Evolutionary conservation across 768 basidiomycete genomes (phyloP).

Genomic region (Kwoniella mangroviensis): DNA sequence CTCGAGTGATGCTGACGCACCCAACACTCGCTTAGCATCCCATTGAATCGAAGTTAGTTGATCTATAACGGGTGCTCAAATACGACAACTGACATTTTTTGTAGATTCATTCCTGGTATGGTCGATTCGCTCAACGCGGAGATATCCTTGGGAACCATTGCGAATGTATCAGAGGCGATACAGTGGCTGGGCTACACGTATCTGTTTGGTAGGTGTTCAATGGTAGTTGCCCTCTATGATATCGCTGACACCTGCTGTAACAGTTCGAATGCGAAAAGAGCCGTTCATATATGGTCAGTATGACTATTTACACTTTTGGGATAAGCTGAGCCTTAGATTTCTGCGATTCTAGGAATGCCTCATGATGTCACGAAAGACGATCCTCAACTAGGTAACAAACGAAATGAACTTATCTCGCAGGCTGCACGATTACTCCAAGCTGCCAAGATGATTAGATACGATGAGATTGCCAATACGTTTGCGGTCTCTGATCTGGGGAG

Average conservation of each 20-base stretch:
- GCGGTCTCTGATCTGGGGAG: conserved; percentile 87
- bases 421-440: conserved; percentile 72
- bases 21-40: conserved; percentile 66
- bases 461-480: conserved; percentile 66
- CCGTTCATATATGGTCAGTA: conserved; percentile 77
- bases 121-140: conserved; percentile 93
- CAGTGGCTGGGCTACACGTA: conserved; percentile 98
- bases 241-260: neutral
- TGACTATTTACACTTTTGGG: conserved; percentile 5
- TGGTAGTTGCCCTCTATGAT: neutral
- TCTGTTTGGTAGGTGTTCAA: conserved; percentile 64
- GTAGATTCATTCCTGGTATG: conserved; percentile 77
- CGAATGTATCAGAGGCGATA: conserved; percentile 80
- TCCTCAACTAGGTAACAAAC: conserved; percentile 71
- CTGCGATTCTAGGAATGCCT: conserved; percentile 66
- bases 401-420: conserved; percentile 68
- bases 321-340: conserved; percentile 7
- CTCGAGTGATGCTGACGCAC: too few relatives aligned
- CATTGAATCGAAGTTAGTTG: conserved; percentile 87
- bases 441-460: conserved; percentile 80
- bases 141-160: conserved; percentile 89
- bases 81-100: neutral
- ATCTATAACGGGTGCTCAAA: too few relatives aligned
- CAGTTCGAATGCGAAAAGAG: conserved; percentile 88
- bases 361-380: conserved; percentile 73